A percentile compares a stretch with the other conserved stretches of the same genome.
These are phyloP conservation scores for Rhodotorula sp. DNA, from an alignment of 1,284 basidiomycete species.

Conservation along the genomic window DNA sequence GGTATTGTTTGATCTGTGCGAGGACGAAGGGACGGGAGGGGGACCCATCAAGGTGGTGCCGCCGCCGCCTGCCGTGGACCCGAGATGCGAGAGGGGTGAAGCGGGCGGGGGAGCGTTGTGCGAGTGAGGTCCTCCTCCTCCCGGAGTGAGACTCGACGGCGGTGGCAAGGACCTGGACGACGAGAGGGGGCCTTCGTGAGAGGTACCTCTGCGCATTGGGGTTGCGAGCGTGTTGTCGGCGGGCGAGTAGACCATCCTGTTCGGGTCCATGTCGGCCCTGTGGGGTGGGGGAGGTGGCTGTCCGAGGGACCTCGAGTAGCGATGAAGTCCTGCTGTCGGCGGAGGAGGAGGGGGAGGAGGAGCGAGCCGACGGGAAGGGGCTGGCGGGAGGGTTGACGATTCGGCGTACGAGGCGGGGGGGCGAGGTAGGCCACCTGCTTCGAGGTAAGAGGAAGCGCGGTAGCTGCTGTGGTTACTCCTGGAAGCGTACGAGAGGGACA, in stretches of 20 bases:
- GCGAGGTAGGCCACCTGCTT: neutral
- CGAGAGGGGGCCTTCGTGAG: conserved; percentile 12
- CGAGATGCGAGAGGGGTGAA: conserved; percentile 1
- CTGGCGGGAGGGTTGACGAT: neutral
- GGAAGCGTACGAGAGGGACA: neutral
- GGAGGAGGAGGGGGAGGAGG: neutral
- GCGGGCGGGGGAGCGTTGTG: conserved; percentile 1
- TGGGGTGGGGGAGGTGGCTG: conserved; percentile 2
- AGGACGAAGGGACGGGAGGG: neutral
- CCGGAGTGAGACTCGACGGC: neutral
- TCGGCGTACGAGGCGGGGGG: neutral
- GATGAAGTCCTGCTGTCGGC: neutral
- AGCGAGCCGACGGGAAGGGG: neutral
- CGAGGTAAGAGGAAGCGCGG: neutral
- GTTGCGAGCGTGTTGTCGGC: neutral
- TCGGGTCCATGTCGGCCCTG: neutral
- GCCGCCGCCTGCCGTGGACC: neutral
- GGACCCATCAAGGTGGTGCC: neutral
- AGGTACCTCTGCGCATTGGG: conserved; percentile 17
- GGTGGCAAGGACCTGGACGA: neutral
- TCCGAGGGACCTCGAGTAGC: neutral
- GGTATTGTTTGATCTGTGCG: neutral
- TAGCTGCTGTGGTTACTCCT: neutral
- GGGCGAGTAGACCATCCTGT: conserved; percentile 26
- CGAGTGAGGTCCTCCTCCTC: neutral